These are phyloP conservation scores for Aschersonia sp. DNA, from an alignment of 2,329 filamentous ascomycete genomes.

Conservation along the genomic window DNA sequence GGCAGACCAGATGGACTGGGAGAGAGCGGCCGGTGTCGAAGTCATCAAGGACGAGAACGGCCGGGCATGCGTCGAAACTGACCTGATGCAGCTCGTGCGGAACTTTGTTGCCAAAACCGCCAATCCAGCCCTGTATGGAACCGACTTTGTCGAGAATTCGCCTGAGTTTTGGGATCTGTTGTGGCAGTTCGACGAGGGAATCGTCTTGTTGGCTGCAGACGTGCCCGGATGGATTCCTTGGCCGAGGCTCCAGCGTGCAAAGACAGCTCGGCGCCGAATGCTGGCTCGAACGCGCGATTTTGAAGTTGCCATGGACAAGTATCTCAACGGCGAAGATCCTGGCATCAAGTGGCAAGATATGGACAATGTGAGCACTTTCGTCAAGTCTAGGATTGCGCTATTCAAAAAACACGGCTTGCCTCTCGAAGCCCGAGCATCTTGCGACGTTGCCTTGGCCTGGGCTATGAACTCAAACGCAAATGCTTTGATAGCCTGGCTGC, in stretches of 20 bases:
- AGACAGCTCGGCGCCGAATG: conserved; percentile 13
- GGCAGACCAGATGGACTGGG: conserved; percentile 24
- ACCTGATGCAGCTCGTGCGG: conserved; percentile 18
- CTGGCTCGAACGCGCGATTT: conserved; percentile 17
- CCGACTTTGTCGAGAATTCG: conserved; percentile 25
- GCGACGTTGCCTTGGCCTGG: conserved; percentile 22
- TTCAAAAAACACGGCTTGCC: conserved; percentile 15
- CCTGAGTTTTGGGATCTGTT: conserved; percentile 21
- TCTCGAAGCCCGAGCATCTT: conserved; percentile 16
- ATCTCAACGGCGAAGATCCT: conserved; percentile 15
- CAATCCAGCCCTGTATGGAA: conserved; percentile 21
- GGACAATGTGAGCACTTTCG: conserved; percentile 18
- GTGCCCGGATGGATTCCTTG: conserved; percentile 19
- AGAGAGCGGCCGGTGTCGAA: conserved; percentile 17
- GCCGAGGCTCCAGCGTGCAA: conserved; percentile 16
- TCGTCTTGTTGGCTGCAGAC: conserved; percentile 15
- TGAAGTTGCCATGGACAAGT: conserved; percentile 19
- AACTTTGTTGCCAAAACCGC: conserved; percentile 21
- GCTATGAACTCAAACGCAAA: conserved; percentile 23
- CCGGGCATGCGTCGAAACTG: conserved; percentile 16
- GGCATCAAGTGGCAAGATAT: conserved; percentile 21
- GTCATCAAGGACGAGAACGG: conserved; percentile 13
- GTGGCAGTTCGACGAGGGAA: conserved; percentile 21
- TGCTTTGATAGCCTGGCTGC: conserved; percentile 23
- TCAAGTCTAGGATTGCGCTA: conserved; percentile 15